A percentile compares a stretch with the other conserved stretches of the same genome.
phyloP scores from a whole-genome alignment of 176 grass and related monocot genomes.

The Avena eriantha region DNA sequence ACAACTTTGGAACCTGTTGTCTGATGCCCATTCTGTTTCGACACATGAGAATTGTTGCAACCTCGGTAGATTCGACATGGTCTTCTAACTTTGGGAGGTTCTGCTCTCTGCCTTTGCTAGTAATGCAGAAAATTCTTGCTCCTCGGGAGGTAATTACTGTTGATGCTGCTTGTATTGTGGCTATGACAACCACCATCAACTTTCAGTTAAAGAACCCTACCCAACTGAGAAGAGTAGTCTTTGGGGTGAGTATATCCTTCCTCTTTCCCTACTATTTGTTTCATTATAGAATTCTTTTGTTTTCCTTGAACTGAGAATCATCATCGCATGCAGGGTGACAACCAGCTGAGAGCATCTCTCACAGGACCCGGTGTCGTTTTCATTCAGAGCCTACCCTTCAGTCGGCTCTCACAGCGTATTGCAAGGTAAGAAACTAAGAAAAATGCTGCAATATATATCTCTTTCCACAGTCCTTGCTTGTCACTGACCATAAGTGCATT shows the following conservation, averaged over 20 bases:
- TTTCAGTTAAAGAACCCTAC: constrained; percentile 83
- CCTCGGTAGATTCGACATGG: not conserved
- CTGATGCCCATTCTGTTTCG: constrained; percentile 23
- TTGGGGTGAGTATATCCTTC: constrained; percentile 57
- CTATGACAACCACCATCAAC: constrained; percentile 74
- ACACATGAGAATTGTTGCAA: constrained; percentile 29
- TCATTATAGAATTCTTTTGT: constrained; percentile 8
- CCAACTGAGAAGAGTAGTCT: constrained; percentile 72
- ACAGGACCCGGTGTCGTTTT: constrained; percentile 94
- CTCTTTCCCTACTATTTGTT: not conserved
- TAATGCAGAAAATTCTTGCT: constrained; percentile 94
- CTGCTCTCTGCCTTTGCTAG: constrained; percentile 53
- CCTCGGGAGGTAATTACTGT: constrained; percentile 69
- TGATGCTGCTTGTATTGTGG: constrained; percentile 82
- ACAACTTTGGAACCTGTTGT: constrained; percentile 6
- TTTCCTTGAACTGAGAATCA: constrained; percentile 17
- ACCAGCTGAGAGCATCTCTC: constrained; percentile 75
- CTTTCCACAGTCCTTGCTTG: constrained; percentile 1
- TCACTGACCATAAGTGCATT: not conserved
- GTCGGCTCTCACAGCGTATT: constrained; percentile 83
- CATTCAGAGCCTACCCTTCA: constrained; percentile 92
- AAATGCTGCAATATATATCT: not conserved
- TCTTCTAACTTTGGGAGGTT: constrained; percentile 32
- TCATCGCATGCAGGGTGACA: constrained; percentile 64
- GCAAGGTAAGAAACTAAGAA: constrained; percentile 61